These are phyloP conservation scores for Elsinoe fawcettii DNA, from an alignment of 2,329 filamentous ascomycete species.

Conservation along the genomic window DNA sequence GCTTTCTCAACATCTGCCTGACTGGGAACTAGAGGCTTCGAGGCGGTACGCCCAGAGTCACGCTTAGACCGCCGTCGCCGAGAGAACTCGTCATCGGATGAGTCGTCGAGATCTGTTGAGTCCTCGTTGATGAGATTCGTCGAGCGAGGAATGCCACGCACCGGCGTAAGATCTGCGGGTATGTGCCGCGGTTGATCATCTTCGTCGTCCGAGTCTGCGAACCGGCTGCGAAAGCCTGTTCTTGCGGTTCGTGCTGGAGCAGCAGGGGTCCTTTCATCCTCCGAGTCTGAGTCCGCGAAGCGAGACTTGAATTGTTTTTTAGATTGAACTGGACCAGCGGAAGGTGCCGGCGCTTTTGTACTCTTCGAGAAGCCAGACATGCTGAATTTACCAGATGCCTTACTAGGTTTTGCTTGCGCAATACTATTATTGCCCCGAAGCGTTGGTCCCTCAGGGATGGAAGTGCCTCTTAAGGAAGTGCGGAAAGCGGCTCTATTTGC, in stretches of 20 bases:
- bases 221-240: slow-evolving; percentile 38
- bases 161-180: slow-evolving; percentile 40
- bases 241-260: slow-evolving; percentile 20
- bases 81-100: slow-evolving; percentile 31
- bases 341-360: slow-evolving; percentile 2
- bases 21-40: slow-evolving; percentile 26
- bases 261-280: slow-evolving; percentile 30
- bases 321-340: slow-evolving; percentile 3
- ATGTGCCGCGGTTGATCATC: slow-evolving; percentile 43
- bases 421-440: slow-evolving; percentile 20
- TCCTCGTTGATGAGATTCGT: slow-evolving; percentile 51
- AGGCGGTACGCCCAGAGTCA: slow-evolving; percentile 38
- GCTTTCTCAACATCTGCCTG: slow-evolving; percentile 32
- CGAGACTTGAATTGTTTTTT: slow-evolving; percentile 38
- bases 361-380: slow-evolving; percentile 19
- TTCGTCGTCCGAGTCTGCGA: slow-evolving; percentile 43
- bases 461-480: slow-evolving; percentile 24
- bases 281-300: slow-evolving; percentile 67
- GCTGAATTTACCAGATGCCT: slow-evolving; percentile 17
- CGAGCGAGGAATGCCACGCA: slow-evolving; percentile 53
- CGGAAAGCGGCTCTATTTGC: slow-evolving; percentile 22
- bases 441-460: slow-evolving; percentile 21
- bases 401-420: slow-evolving; percentile 15
- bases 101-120: slow-evolving; percentile 44
- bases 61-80: slow-evolving; percentile 17